A percentile compares a stretch with the other conserved stretches of the same genome.
Conservation (phyloP, 1,284 basidiomycete species). For the Microbotryum saponariae region DNA sequence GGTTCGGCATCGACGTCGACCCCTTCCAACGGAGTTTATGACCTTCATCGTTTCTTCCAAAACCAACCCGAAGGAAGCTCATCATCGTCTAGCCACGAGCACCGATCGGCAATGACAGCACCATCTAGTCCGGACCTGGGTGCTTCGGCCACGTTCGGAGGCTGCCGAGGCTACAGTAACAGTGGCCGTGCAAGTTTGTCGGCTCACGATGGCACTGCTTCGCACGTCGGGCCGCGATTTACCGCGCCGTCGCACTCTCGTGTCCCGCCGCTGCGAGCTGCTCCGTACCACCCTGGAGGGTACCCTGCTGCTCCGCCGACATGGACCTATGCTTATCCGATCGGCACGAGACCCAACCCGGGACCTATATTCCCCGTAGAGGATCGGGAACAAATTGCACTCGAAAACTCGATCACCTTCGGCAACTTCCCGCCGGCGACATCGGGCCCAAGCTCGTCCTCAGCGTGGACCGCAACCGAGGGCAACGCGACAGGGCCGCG, state of each 20-base stretch:
- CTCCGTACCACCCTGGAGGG: not conserved
- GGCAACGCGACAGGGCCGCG: too few species aligned
- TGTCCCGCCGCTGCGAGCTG: too few species aligned
- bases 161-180: not conserved
- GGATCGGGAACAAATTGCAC: slow-evolving; percentile 24
- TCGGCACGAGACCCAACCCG: slow-evolving; percentile 1
- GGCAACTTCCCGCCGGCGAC: slow-evolving; percentile 24
- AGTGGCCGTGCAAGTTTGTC: not conserved
- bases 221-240: not conserved
- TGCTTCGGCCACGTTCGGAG: slow-evolving; percentile 4
- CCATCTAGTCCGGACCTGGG: slow-evolving; percentile 27
- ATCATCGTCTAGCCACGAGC: not conserved
- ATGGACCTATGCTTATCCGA: too few species aligned
- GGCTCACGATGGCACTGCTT: not conserved
- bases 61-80: slow-evolving; percentile 7
- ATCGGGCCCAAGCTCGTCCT: slow-evolving; percentile 19
- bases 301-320: not conserved
- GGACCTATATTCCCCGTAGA: slow-evolving; percentile 29
- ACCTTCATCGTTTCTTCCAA: slow-evolving; percentile 33
- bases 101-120: slow-evolving; percentile 17
- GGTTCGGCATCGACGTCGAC: not conserved
- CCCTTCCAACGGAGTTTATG: slow-evolving; percentile 5
- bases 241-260: too few species aligned
- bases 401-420: slow-evolving; percentile 26
- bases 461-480: slow-evolving; percentile 1